phyloP scores from a whole-genome alignment of 1,284 basidiomycete genomes.

The Puccinia hordei region DNA sequence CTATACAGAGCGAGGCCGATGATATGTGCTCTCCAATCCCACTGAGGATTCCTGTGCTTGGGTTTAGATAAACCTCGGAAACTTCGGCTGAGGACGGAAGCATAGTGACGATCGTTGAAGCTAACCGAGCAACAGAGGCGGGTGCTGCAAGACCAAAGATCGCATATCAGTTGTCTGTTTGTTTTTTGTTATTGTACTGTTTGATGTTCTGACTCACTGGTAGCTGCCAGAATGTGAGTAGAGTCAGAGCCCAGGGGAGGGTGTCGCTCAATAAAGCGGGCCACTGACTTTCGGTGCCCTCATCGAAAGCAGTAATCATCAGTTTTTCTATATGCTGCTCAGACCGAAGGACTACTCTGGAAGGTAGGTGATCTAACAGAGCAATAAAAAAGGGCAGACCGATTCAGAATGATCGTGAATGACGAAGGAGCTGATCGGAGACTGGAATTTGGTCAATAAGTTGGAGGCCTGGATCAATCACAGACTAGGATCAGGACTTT shows the following conservation, averaged over 20 bases:
- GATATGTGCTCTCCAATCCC: slow-evolving; percentile 50
- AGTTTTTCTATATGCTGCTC: background rate
- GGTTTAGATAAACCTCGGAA: slow-evolving; percentile 68
- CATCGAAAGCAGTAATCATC: background rate
- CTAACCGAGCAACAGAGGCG: slow-evolving; percentile 64
- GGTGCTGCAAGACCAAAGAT: slow-evolving; percentile 4
- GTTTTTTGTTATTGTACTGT: background rate
- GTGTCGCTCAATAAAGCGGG: slow-evolving; percentile 29
- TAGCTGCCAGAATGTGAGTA: slow-evolving; percentile 21
- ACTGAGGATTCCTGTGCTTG: slow-evolving; percentile 67
- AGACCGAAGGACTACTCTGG: background rate
- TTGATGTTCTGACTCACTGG: slow-evolving; percentile 23
- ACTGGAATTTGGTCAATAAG: slow-evolving; percentile 24
- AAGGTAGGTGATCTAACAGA: background rate
- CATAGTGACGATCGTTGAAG: slow-evolving; percentile 77
- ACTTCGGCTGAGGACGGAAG: slow-evolving; percentile 83
- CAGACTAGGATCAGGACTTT: background rate
- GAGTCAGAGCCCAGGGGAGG: background rate
- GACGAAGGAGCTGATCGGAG: slow-evolving; percentile 32
- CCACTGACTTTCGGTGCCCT: slow-evolving; percentile 11
- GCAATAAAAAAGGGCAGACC: slow-evolving; percentile 10
- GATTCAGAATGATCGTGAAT: slow-evolving; percentile 38
- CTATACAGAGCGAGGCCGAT: slow-evolving; percentile 70
- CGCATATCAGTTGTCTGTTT: background rate
- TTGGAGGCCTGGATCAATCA: slow-evolving; percentile 31